Evolutionary conservation across 2,329 filamentous ascomycete species (phyloP).

Genomic region (Penicillium sp.): DNA sequence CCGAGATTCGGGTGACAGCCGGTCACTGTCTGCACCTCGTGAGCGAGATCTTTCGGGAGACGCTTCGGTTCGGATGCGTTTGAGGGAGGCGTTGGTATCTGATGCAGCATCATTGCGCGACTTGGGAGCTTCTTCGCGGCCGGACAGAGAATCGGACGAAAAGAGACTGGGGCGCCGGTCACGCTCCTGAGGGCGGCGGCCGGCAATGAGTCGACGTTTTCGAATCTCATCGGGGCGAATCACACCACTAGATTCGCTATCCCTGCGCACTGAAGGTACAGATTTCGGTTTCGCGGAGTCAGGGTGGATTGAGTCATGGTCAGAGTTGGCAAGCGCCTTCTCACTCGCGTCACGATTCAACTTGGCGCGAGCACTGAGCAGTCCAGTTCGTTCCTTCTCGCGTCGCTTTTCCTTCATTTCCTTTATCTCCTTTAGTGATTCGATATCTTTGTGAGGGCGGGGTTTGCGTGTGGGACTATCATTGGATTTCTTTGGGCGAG

Average conservation of each 20-base stretch:
- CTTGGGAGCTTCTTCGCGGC: slow-evolving; percentile 38
- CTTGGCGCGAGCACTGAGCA: slow-evolving; percentile 22
- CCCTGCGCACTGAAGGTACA: slow-evolving; percentile 24
- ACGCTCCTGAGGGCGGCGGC: slow-evolving; percentile 41
- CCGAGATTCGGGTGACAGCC: slow-evolving; percentile 33
- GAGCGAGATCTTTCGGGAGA: slow-evolving; percentile 44
- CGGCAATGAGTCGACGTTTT: slow-evolving; percentile 44
- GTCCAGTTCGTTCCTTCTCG: background rate
- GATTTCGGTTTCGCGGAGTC: slow-evolving; percentile 32
- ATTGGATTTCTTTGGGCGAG: slow-evolving; percentile 32
- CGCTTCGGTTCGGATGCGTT: slow-evolving; percentile 43
- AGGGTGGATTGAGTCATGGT: slow-evolving; percentile 33
- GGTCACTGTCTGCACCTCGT: slow-evolving; percentile 33
- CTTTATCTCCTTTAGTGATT: slow-evolving; percentile 28
- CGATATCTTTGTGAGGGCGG: slow-evolving; percentile 24
- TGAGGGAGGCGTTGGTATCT: slow-evolving; percentile 31
- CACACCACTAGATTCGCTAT: slow-evolving; percentile 31
- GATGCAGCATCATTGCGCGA: slow-evolving; percentile 30
- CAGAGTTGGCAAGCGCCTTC: slow-evolving; percentile 27
- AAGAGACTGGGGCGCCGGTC: slow-evolving; percentile 38
- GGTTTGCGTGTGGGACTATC: slow-evolving; percentile 34
- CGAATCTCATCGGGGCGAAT: slow-evolving; percentile 36
- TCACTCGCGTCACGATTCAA: slow-evolving; percentile 25
- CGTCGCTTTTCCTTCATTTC: slow-evolving; percentile 25
- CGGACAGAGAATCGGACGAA: slow-evolving; percentile 43